These are phyloP conservation scores for Aspergillus thermomutatus DNA, from an alignment of 2,329 filamentous ascomycete species.

Conservation along the genomic window DNA sequence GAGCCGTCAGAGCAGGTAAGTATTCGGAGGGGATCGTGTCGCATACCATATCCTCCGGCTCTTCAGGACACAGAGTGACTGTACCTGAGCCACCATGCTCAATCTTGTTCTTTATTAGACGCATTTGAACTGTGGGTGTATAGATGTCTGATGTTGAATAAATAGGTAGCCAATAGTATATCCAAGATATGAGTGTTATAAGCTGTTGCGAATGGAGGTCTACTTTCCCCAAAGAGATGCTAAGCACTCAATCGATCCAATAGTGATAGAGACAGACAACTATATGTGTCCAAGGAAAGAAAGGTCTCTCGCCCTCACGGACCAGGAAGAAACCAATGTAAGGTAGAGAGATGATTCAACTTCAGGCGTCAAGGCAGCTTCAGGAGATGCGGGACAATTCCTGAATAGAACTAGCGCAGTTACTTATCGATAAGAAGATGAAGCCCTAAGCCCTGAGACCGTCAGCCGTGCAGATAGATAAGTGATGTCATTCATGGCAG, in stretches of 20 bases:
- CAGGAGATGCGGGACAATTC: slow-evolving; percentile 16
- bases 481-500: background rate
- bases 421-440: slow-evolving; percentile 23
- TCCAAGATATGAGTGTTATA: background rate
- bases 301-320: background rate
- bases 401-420: slow-evolving; percentile 8
- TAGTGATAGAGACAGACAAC: background rate
- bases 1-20: slow-evolving; percentile 5
- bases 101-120: slow-evolving; percentile 64
- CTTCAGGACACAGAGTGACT: slow-evolving; percentile 66
- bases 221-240: background rate
- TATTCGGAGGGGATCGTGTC: background rate
- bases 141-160: background rate
- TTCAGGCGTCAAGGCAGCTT: slow-evolving; percentile 1
- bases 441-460: slow-evolving; percentile 9
- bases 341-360: background rate
- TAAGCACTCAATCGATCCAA: background rate
- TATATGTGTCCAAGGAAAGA: background rate
- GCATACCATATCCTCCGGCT: slow-evolving; percentile 70
- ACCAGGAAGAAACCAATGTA: background rate
- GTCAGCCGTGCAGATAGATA: background rate
- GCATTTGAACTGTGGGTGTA: slow-evolving; percentile 47
- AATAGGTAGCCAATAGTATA: background rate
- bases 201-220: background rate
- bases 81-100: slow-evolving; percentile 64